A percentile compares a stretch with the other conserved stretches of the same genome.
Conservation (phyloP, 805 yeast genomes). For the Tetrapisispora namnaoensis region DNA sequence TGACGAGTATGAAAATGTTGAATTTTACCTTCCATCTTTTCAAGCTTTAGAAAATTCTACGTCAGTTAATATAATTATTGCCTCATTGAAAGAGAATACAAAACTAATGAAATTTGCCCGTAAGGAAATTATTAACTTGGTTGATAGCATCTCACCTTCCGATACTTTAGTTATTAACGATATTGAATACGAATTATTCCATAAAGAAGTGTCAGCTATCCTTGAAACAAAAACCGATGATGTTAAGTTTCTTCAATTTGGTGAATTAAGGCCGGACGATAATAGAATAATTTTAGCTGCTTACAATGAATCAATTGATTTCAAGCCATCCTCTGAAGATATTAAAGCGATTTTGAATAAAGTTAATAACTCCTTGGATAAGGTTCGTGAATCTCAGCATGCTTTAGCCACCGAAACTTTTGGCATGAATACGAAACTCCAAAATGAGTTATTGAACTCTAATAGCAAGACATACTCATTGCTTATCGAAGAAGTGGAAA, state of each 20-base stretch:
- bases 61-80: conserved; percentile 52
- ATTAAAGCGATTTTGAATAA: conserved; percentile 41
- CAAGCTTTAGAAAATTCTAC: conserved; percentile 35
- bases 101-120: conserved; percentile 53
- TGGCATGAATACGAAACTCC: conserved; percentile 44
- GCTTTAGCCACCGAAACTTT: conserved; percentile 42
- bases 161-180: conserved; percentile 50
- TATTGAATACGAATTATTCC: conserved; percentile 41
- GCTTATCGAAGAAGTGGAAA: conserved; percentile 29
- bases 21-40: conserved; percentile 39
- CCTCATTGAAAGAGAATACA: conserved; percentile 39
- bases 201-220: conserved; percentile 18
- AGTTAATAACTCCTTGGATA: conserved; percentile 45
- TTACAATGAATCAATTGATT: conserved; percentile 45
- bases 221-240: conserved; percentile 26
- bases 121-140: conserved; percentile 59
- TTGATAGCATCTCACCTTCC: conserved; percentile 62
- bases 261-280: conserved; percentile 35
- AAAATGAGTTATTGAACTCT: conserved; percentile 32
- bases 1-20: conserved; percentile 34
- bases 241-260: conserved; percentile 52
- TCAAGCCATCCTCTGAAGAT: conserved; percentile 59
- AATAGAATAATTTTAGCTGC: conserved; percentile 48
- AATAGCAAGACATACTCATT: conserved; percentile 14
- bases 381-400: conserved; percentile 49